A percentile compares a stretch with the other conserved stretches of the same genome.
These are phyloP conservation scores for barley (Hordeum vulgare) DNA, from an alignment of 176 grass and related monocot genomes.

Conservation along the genomic window MorexV3_pseudomolecules_assembly NC_058522.1:579768769-579769268, in stretches of 20 bases:
- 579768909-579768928: not conserved
- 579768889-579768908: not conserved
- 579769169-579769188: no score
- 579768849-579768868: not conserved
- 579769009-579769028: no score
- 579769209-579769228: not conserved
- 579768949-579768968: not conserved
- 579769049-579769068: no score
- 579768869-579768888: not conserved
- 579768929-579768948: no score
- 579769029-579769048: no score
- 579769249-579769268: not conserved
- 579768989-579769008: not conserved
- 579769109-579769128: no score
- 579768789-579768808: not conserved
- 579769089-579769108: no score
- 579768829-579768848: not conserved
- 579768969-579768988: not conserved
- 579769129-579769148: no score
- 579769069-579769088: no score
- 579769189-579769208: no score
- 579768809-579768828: not conserved
- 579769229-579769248: not conserved
- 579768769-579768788: no score
- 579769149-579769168: no score